phyloP scores from a whole-genome alignment of 2,329 filamentous ascomycete species.

The Neurospora sp. region DNA sequence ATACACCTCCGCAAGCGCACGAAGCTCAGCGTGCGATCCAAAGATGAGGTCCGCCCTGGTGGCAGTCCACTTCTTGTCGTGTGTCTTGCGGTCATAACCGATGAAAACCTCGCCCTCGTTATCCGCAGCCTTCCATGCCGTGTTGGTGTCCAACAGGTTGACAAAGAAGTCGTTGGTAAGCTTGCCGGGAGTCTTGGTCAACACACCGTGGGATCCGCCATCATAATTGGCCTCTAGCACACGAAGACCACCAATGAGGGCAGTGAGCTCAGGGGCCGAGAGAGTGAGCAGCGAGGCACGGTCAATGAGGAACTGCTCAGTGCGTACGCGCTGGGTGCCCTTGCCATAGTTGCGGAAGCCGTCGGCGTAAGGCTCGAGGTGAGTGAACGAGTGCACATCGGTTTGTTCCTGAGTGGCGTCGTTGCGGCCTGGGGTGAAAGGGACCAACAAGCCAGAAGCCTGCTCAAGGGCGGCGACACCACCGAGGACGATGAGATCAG shows the following conservation, averaged over 20 bases:
- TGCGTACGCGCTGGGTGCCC: conserved; percentile 47
- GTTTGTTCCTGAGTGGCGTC: conserved; percentile 67
- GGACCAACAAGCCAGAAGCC: conserved; percentile 52
- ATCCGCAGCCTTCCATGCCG: conserved; percentile 50
- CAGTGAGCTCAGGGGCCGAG: conserved; percentile 60
- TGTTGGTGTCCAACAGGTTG: conserved; percentile 62
- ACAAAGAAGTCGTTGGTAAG: conserved; percentile 77
- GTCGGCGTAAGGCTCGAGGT: conserved; percentile 62
- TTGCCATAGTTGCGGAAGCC: conserved; percentile 74
- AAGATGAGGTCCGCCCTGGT: conserved; percentile 62
- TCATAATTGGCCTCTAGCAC: conserved; percentile 62
- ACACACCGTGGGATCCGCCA: conserved; percentile 55
- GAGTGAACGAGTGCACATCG: conserved; percentile 51
- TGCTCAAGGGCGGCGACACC: conserved; percentile 64
- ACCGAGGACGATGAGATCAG: conserved; percentile 69
- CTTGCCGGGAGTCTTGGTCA: conserved; percentile 57
- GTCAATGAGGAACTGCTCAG: conserved; percentile 65
- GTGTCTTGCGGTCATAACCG: conserved; percentile 57
- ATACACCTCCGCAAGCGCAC: conserved; percentile 63
- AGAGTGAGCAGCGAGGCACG: conserved; percentile 61
- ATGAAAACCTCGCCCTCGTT: conserved; percentile 50
- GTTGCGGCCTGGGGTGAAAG: conserved; percentile 63
- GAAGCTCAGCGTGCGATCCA: conserved; percentile 62
- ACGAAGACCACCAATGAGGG: conserved; percentile 63
- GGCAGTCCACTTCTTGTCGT: conserved; percentile 59